A percentile compares a stretch with the other conserved stretches of the same genome.
phyloP scores from a whole-genome alignment of 148 eudicot genomes.

The Rhododendron mucronatum region DNA sequence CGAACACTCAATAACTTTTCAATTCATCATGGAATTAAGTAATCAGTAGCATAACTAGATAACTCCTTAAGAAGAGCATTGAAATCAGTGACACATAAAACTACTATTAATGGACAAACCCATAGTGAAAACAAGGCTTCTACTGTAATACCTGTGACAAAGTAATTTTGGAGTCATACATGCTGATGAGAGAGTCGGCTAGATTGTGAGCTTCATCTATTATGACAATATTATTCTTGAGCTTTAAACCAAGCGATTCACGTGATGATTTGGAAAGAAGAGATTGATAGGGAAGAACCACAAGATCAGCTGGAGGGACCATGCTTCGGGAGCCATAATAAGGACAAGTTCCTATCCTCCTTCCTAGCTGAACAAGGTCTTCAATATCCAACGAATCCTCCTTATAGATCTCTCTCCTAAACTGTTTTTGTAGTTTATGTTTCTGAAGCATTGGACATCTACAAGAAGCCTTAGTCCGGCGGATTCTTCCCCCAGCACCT shows the following conservation, averaged over 20 bases:
- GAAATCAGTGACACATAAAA: background rate
- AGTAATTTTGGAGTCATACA: conserved; percentile 81
- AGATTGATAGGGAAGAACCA: conserved; percentile 95
- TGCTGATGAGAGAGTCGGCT: conserved; percentile 92
- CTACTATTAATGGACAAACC: background rate
- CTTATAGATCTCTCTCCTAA: conserved; percentile 45
- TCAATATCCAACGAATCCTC: conserved; percentile 82
- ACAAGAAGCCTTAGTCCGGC: conserved; percentile 54
- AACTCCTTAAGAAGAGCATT: background rate
- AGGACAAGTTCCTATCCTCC: conserved; percentile 79
- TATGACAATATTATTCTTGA: conserved; percentile 68
- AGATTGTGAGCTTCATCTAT: conserved; percentile 97
- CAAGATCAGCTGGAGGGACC: conserved; percentile 79
- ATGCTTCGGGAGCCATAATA: conserved; percentile 88
- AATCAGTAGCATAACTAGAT: background rate
- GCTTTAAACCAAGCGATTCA: conserved; percentile 83
- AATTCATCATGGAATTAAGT: background rate
- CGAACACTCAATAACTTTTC: background rate
- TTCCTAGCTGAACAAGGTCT: conserved; percentile 83
- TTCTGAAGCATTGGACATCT: conserved; percentile 89
- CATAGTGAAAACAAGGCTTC: background rate
- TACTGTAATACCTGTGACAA: conserved; percentile 48
- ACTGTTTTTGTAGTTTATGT: conserved; percentile 60
- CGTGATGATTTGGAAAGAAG: conserved; percentile 90
- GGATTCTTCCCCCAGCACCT: conserved; percentile 50